Base-by-base conservation (phyloP, 805 yeast species). In the Wickerhamia fluorescens region DNA sequence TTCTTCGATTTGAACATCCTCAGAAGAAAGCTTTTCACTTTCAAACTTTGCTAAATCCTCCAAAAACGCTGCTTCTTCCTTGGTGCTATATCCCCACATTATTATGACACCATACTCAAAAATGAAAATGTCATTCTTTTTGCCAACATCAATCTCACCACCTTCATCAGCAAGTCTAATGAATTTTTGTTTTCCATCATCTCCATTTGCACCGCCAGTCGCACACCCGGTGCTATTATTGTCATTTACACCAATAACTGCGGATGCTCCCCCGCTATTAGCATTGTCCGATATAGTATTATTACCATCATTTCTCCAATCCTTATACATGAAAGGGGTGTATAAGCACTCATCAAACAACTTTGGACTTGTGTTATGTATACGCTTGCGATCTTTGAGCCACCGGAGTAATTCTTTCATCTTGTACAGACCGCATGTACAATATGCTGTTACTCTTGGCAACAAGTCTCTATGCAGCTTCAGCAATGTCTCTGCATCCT, bases 91-190 rank as follows among this genome's bases (percentile, higher is more conserved):
- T 0, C 98, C 98, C 98, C 98, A 92, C 63, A 92, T 59, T 2
- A 92, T 95, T 18, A 86, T 77, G n/a, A 92, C 98, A 13, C 98
- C 98, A 54, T 92, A 92, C 46, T 88, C 96, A 60, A 92, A 92
- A 6, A 92, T 64, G 48, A 88, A 92, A 6, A 87, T 65, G 49
- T 88, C 97, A 7, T 78, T 78, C 35, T 73, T 69, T 44, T 78
- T 80, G 29, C 88, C 86, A 27, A 89, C 78, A 44, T 86, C 89
- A 29, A 89, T 84, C 41, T 87, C 95, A 18, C 96, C 96, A 33
- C 97, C 97, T 51, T 88, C 95, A 45, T 85, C 95, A 35, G 86
- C 95, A 21, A 89, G 57, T 37, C 94, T 57, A 6, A 82, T 82
- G 7, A 76, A 55, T 39, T 49, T 51, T 25, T 44, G 49, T 4